Evolutionary conservation across 257 asterid species (phyloP).

Genomic region (Gardenia jasminoides): DNA sequence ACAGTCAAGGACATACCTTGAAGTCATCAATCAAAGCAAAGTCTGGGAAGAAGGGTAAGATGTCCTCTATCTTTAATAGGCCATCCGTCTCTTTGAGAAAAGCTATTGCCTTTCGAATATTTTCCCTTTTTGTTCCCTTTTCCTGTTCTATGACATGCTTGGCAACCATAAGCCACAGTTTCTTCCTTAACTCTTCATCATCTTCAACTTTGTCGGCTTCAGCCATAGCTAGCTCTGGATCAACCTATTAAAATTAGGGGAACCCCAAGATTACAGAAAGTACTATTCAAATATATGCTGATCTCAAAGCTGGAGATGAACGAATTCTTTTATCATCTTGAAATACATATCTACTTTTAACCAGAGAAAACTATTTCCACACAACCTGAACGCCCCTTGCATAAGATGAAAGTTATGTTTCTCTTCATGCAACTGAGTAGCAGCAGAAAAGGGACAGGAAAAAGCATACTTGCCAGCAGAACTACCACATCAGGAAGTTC

Average conservation of each 20-base stretch:
- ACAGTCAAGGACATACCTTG: slow-evolving; percentile 47
- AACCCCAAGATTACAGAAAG: not conserved
- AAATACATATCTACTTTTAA: not conserved
- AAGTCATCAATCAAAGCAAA: slow-evolving; percentile 95
- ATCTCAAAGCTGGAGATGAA: not conserved
- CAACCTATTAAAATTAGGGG: slow-evolving; percentile 53
- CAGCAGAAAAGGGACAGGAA: not conserved
- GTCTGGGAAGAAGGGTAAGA: slow-evolving; percentile 94
- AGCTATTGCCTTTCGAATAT: slow-evolving; percentile 94
- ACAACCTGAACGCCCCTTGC: not conserved
- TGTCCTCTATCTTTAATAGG: slow-evolving; percentile 93
- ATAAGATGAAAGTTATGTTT: not conserved
- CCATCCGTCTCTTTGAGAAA: slow-evolving; percentile 99
- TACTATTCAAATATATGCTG: not conserved
- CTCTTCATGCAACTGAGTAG: not conserved
- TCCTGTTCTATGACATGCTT: slow-evolving; percentile 94
- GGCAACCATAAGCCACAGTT: slow-evolving; percentile 98
- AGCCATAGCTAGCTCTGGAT: slow-evolving; percentile 98
- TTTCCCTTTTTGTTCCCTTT: slow-evolving; percentile 97
- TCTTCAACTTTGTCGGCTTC: slow-evolving; percentile 99
- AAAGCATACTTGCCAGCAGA: not conserved
- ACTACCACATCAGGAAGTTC: not conserved
- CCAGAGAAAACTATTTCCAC: not conserved
- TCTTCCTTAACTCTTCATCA: slow-evolving; percentile 93
- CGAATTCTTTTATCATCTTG: not conserved